These are phyloP conservation scores for Trichoderma reesei DNA, from an alignment of 495 filamentous ascomycete genomes.

Conservation along the genomic window DNA sequence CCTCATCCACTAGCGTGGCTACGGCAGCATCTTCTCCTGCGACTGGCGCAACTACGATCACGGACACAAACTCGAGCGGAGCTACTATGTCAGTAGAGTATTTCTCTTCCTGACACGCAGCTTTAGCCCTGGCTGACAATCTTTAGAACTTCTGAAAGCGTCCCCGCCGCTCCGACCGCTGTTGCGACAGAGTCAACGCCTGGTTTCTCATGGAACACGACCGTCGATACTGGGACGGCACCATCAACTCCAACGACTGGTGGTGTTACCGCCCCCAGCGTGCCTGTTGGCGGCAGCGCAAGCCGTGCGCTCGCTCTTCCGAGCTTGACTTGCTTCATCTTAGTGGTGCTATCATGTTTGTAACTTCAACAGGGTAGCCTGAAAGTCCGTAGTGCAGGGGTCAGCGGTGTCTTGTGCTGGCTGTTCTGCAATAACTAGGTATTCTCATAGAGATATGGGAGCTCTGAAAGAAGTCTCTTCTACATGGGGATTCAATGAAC, in stretches of 20 bases:
- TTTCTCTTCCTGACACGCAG: background rate
- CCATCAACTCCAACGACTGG: background rate
- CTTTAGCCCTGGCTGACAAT: background rate
- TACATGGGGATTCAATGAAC: too few species aligned
- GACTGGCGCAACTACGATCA: background rate
- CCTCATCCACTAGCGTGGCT: background rate
- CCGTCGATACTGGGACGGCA: background rate
- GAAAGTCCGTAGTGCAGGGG: too few species aligned
- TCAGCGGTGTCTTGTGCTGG: too few species aligned
- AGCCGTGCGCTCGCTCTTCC: background rate
- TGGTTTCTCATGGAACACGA: background rate
- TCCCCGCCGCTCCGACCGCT: background rate
- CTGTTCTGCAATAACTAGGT: too few species aligned
- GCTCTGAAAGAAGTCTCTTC: too few species aligned
- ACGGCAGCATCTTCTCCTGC: background rate
- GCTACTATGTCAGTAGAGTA: background rate
- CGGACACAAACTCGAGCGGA: background rate
- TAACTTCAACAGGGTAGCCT: background rate
- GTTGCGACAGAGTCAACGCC: background rate
- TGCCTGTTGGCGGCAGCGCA: background rate
- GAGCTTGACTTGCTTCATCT: background rate
- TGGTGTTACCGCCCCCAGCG: background rate
- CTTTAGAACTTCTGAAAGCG: background rate
- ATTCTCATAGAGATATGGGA: too few species aligned
- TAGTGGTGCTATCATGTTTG: background rate